A percentile compares a stretch with the other conserved stretches of the same genome.
Evolutionary conservation across 352 stramenopile species (phyloP).

Genomic region (Pythium guiyangense): DNA sequence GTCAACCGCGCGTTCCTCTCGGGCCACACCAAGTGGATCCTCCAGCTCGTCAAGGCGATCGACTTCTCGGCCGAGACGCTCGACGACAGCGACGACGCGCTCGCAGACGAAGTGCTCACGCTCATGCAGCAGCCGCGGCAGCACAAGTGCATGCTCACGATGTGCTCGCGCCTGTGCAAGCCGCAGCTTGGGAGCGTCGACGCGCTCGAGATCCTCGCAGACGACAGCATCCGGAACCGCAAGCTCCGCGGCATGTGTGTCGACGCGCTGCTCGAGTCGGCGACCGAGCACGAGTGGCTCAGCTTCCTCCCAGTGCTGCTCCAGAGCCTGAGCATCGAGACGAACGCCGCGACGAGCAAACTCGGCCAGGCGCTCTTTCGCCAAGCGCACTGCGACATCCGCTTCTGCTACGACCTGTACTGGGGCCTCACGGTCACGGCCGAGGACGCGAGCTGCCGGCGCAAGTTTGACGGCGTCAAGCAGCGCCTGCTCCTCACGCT

Average conservation of each 20-base stretch:
- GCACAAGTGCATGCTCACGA: slow-evolving; percentile 85
- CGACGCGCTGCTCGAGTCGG: slow-evolving; percentile 55
- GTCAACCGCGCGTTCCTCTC: slow-evolving; percentile 76
- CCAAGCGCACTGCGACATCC: slow-evolving; percentile 71
- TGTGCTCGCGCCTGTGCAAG: slow-evolving; percentile 81
- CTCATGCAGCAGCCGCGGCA: slow-evolving; percentile 59
- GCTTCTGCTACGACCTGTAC: slow-evolving; percentile 84
- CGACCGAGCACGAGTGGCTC: slow-evolving; percentile 74
- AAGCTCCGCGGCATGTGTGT: slow-evolving; percentile 55
- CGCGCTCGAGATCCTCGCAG: slow-evolving; percentile 68
- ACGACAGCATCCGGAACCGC: slow-evolving; percentile 60
- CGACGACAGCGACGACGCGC: slow-evolving; percentile 7
- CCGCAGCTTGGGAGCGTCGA: slow-evolving; percentile 71
- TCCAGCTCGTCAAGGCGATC: slow-evolving; percentile 84
- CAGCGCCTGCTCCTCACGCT: slow-evolving; percentile 73
- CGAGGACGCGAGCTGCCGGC: slow-evolving; percentile 64
- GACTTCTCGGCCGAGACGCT: slow-evolving; percentile 58
- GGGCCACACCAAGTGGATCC: slow-evolving; percentile 80
- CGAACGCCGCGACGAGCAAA: slow-evolving; percentile 55
- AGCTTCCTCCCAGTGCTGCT: slow-evolving; percentile 73
- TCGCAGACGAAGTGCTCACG: slow-evolving; percentile 54
- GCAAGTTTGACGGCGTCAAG: slow-evolving; percentile 81
- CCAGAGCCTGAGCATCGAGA: slow-evolving; percentile 69
- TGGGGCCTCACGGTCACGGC: slow-evolving; percentile 82
- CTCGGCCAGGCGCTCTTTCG: slow-evolving; percentile 63